phyloP scores from a whole-genome alignment of 2,329 filamentous ascomycete genomes.

The Microcera coccophila region DNA sequence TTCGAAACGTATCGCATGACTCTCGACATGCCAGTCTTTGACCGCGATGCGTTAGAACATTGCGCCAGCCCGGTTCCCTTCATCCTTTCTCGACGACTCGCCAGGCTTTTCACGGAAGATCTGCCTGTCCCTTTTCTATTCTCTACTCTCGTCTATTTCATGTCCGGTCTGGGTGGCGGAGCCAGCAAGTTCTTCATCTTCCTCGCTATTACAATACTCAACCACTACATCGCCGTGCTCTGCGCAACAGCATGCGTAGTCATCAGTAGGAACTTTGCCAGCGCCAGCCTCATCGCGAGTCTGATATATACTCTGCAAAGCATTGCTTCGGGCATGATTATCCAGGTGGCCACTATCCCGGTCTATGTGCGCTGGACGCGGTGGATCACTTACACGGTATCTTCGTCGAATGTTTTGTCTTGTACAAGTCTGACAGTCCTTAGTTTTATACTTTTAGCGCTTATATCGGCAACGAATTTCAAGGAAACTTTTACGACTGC shows the following conservation, averaged over 20 bases:
- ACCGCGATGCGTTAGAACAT: constrained; percentile 69
- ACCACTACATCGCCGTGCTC: constrained; percentile 70
- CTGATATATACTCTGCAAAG: constrained; percentile 69
- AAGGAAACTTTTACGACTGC: constrained; percentile 68
- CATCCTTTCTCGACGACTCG: constrained; percentile 64
- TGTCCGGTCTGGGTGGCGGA: constrained; percentile 67
- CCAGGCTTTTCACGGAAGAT: constrained; percentile 67
- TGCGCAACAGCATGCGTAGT: constrained; percentile 67
- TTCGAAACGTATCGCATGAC: constrained; percentile 75
- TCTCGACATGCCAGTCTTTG: constrained; percentile 70
- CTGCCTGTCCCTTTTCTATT: constrained; percentile 69
- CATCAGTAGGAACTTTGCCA: constrained; percentile 62
- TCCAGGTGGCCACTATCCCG: constrained; percentile 68
- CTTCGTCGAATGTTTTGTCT: constrained; percentile 13
- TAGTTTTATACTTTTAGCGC: constrained; percentile 70
- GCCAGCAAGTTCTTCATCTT: constrained; percentile 67
- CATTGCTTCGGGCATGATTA: constrained; percentile 72
- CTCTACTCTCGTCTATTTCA: constrained; percentile 71
- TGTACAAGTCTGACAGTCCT: constrained; percentile 11
- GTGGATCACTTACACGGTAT: constrained; percentile 57
- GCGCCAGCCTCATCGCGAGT: constrained; percentile 69
- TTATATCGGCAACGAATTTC: constrained; percentile 68
- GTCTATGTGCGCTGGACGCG: constrained; percentile 78
- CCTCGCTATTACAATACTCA: constrained; percentile 63
- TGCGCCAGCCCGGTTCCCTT: constrained; percentile 68